A percentile compares a stretch with the other conserved stretches of the same genome.
These are phyloP conservation scores for Eimeria sp. DNA, from an alignment of 169 alveolate genomes.

Conservation along the genomic window DNA sequence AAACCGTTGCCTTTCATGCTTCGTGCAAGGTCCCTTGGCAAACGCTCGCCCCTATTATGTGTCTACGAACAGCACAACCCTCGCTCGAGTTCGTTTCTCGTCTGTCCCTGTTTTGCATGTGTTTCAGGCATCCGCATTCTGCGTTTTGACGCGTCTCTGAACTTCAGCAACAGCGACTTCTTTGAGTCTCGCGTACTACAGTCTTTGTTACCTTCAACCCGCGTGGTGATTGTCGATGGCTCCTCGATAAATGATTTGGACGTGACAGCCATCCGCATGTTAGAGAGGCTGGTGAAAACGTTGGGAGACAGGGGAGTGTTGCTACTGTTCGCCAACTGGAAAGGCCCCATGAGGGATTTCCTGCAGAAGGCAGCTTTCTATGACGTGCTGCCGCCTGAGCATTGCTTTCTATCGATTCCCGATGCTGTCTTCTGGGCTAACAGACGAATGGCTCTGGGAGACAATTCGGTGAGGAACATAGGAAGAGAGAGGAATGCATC, in stretches of 20 bases:
- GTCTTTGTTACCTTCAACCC: conserved; percentile 57
- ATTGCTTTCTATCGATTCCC: conserved; percentile 84
- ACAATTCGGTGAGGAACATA: not conserved
- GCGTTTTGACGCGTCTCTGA: conserved; percentile 86
- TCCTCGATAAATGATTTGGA: conserved; percentile 84
- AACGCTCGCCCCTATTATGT: not conserved
- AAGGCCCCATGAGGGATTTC: conserved; percentile 85
- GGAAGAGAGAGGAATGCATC: not conserved
- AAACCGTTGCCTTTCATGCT: not conserved
- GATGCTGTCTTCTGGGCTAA: conserved; percentile 86
- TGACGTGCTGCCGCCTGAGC: conserved; percentile 81
- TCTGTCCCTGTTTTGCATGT: no score
- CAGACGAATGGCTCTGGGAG: conserved; percentile 2
- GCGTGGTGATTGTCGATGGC: conserved; percentile 79
- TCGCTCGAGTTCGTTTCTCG: not conserved
- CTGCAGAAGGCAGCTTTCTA: conserved; percentile 78
- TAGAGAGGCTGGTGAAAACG: conserved; percentile 75
- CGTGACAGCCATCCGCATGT: conserved; percentile 84
- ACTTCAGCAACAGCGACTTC: conserved; percentile 84
- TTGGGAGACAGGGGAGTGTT: conserved; percentile 23
- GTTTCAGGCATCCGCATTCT: conserved; percentile 82
- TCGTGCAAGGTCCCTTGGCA: not conserved
- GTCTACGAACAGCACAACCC: not conserved
- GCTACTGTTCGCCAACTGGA: conserved; percentile 84
- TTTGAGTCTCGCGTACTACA: conserved; percentile 78